Conservation (phyloP, 1,139 yeast species). For the Kodamaea fungicola region DNA sequence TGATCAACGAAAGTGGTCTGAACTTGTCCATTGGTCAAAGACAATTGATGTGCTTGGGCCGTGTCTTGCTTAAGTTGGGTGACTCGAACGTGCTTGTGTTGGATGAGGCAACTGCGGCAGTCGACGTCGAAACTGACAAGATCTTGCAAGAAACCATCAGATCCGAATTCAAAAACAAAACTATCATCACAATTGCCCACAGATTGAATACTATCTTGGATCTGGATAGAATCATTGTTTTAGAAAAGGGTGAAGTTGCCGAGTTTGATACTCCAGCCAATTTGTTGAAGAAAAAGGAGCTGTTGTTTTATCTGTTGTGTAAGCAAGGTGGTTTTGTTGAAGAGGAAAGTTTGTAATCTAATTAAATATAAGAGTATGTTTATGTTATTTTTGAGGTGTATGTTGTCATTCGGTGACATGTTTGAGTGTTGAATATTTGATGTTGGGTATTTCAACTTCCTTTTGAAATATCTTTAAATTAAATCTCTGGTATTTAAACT, state of each 20-base stretch:
- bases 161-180: slow-evolving; percentile 77
- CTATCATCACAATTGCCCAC: slow-evolving; percentile 93
- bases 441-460: too few relatives aligned
- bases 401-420: too few relatives aligned
- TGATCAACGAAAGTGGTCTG: slow-evolving; percentile 76
- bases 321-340: slow-evolving; percentile 56
- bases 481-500: too few relatives aligned
- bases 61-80: slow-evolving; percentile 64
- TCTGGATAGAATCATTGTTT: slow-evolving; percentile 81
- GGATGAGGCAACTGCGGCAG: slow-evolving; percentile 98
- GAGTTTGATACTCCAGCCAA: slow-evolving; percentile 82
- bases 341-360: not conserved
- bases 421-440: too few relatives aligned
- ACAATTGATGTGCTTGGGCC: slow-evolving; percentile 85
- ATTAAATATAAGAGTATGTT: not conserved
- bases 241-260: slow-evolving; percentile 79
- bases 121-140: slow-evolving; percentile 91
- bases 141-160: slow-evolving; percentile 86
- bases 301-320: slow-evolving; percentile 75
- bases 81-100: slow-evolving; percentile 75
- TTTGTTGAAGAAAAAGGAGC: slow-evolving; percentile 61
- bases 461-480: too few relatives aligned
- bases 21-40: slow-evolving; percentile 90
- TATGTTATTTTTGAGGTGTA: too few relatives aligned
- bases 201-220: slow-evolving; percentile 91